These are phyloP conservation scores for Metschnikowia cubensis DNA, from an alignment of 805 yeast species.

Conservation along the genomic window DNA sequence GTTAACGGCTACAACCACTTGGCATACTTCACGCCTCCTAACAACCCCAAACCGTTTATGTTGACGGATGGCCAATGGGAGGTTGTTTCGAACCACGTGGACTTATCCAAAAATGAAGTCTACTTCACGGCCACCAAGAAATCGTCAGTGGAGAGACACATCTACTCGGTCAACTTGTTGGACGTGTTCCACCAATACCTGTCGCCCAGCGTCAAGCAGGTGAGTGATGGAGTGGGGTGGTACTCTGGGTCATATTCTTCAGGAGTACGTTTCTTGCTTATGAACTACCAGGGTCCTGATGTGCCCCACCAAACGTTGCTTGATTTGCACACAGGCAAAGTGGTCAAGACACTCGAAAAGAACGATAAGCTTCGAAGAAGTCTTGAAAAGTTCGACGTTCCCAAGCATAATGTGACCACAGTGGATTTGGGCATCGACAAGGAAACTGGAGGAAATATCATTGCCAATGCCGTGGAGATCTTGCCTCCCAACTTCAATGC, in stretches of 20 bases:
- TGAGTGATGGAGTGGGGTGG: slow-evolving; percentile 48
- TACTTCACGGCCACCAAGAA: slow-evolving; percentile 71
- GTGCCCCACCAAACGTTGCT: slow-evolving; percentile 76
- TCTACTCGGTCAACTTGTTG: slow-evolving; percentile 61
- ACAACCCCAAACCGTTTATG: slow-evolving; percentile 41
- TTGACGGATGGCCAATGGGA: slow-evolving; percentile 82
- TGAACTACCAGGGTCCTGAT: slow-evolving; percentile 74
- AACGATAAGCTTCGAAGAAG: slow-evolving; percentile 41
- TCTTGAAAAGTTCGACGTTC: slow-evolving; percentile 50
- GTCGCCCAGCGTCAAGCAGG: slow-evolving; percentile 23
- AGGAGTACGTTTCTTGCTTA: slow-evolving; percentile 67
- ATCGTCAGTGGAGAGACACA: slow-evolving; percentile 79
- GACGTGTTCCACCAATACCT: slow-evolving; percentile 38
- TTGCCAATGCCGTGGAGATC: slow-evolving; percentile 69
- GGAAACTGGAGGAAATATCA: slow-evolving; percentile 40
- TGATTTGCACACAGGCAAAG: slow-evolving; percentile 28
- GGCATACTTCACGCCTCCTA: slow-evolving; percentile 77
- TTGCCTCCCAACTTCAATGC: slow-evolving; percentile 70
- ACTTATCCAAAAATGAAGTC: slow-evolving; percentile 38
- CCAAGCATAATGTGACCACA: slow-evolving; percentile 50
- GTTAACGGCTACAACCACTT: slow-evolving; percentile 66
- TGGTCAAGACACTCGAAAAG: slow-evolving; percentile 42
- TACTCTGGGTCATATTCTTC: slow-evolving; percentile 71
- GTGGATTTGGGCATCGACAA: slow-evolving; percentile 50
- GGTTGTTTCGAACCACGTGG: slow-evolving; percentile 46